Conservation (phyloP, 768 basidiomycete species). For the Russula abietina region DNA sequence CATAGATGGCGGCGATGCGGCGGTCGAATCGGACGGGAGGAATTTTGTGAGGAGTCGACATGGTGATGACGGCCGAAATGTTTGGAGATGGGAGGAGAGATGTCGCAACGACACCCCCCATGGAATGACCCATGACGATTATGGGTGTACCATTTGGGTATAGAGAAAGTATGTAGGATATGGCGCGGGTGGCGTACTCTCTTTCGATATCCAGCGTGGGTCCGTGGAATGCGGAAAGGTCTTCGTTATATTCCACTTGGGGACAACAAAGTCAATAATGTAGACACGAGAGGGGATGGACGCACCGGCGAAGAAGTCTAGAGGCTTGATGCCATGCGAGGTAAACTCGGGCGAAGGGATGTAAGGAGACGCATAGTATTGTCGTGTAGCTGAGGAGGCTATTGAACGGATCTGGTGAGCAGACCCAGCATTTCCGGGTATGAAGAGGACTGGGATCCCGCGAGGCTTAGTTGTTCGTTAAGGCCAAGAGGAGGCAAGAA, state of each 20-base stretch:
- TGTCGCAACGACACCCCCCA: constrained; percentile 91
- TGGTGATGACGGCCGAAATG: constrained; percentile 82
- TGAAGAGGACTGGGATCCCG: constrained; percentile 87
- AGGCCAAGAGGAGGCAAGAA: not conserved
- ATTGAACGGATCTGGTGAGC: constrained; percentile 92
- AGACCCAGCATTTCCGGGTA: constrained; percentile 96
- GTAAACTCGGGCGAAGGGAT: constrained; percentile 48
- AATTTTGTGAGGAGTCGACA: constrained; percentile 88
- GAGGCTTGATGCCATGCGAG: constrained; percentile 41
- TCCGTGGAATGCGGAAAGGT: constrained; percentile 92
- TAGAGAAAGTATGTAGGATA: constrained; percentile 71
- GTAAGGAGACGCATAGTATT: constrained; percentile 64
- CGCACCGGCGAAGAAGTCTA: constrained; percentile 87
- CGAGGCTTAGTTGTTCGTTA: constrained; percentile 26
- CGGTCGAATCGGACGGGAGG: constrained; percentile 86
- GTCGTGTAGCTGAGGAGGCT: constrained; percentile 82
- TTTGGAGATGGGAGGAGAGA: constrained; percentile 62
- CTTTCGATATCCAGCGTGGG: constrained; percentile 81
- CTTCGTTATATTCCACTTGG: constrained; percentile 95
- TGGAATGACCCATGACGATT: constrained; percentile 87
- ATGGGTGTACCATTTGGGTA: constrained; percentile 63
- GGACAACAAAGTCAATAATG: not conserved
- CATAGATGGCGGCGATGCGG: constrained; percentile 71
- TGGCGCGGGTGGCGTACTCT: constrained; percentile 60
- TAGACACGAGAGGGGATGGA: not conserved